Evolutionary conservation across 306 rosid species (phyloP).

Genomic region (Vicia sativa): DNA sequence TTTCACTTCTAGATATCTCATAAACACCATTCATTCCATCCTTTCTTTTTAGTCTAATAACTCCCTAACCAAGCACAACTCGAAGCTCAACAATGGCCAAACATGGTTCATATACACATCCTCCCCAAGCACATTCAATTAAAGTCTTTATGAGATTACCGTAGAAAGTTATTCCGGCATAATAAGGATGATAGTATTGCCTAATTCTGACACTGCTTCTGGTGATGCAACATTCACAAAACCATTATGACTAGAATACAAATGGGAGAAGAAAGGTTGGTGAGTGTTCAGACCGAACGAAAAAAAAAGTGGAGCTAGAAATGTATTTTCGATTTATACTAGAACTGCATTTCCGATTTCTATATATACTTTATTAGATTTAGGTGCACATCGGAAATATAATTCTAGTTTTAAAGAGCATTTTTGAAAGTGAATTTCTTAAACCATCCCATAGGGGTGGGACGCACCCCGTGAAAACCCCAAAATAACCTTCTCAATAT

Average conservation of each 20-base stretch:
- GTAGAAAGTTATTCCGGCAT: constrained; percentile 62
- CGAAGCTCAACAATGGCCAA: constrained; percentile 69
- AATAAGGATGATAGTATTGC: constrained; percentile 58
- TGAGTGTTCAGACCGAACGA: too few relatives aligned
- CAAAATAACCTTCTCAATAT: too few relatives aligned
- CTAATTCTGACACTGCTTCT: constrained; percentile 67
- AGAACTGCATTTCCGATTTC: too few relatives aligned
- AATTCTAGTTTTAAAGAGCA: too few relatives aligned
- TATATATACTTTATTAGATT: too few relatives aligned
- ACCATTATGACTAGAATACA: constrained; percentile 64
- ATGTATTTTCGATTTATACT: too few relatives aligned
- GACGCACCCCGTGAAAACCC: too few relatives aligned
- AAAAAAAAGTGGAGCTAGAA: too few relatives aligned
- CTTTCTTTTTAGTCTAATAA: constrained; percentile 50
- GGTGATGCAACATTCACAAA: constrained; percentile 59
- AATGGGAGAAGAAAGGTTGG: constrained; percentile 72
- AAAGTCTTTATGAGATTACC: constrained; percentile 45
- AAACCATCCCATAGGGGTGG: too few relatives aligned
- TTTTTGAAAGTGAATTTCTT: too few relatives aligned
- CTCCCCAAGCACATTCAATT: constrained; percentile 49
- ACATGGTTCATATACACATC: constrained; percentile 81
- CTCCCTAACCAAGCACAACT: constrained; percentile 62
- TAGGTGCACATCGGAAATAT: too few relatives aligned
- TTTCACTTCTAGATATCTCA: too few relatives aligned
- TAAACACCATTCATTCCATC: constrained; percentile 62